These are phyloP conservation scores for Pichia sp. DNA, from an alignment of 1,139 yeast species.

Conservation along the genomic window DNA sequence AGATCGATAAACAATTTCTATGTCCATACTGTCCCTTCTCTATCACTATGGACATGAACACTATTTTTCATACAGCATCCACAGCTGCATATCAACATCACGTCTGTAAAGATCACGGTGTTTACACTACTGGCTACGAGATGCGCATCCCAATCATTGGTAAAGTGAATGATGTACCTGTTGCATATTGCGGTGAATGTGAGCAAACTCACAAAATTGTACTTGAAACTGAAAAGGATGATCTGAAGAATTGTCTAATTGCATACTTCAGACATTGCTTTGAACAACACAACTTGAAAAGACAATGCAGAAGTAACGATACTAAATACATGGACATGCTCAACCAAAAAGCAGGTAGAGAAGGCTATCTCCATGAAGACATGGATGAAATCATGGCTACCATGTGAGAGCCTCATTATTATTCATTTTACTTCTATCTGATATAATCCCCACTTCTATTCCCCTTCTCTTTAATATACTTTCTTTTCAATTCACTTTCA, in stretches of 20 bases:
- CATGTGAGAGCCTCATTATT: too few relatives aligned
- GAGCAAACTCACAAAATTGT: conserved; percentile 1
- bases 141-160: conserved; percentile 21
- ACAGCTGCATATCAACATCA: conserved; percentile 27
- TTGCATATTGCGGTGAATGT: conserved; percentile 7
- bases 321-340: too few relatives aligned
- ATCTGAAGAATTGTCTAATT: conserved; percentile 4
- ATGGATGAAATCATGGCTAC: too few relatives aligned
- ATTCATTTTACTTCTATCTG: too few relatives aligned
- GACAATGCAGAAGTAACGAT: too few relatives aligned
- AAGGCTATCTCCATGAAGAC: too few relatives aligned
- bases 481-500: too few relatives aligned
- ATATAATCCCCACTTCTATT: too few relatives aligned
- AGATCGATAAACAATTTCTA: conserved; percentile 16
- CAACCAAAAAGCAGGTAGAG: too few relatives aligned
- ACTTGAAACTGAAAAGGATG: not conserved
- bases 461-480: too few relatives aligned
- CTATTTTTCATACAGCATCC: conserved; percentile 20
- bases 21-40: conserved; percentile 25
- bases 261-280: conserved; percentile 8
- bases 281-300: too few relatives aligned
- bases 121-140: conserved; percentile 24
- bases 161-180: not conserved
- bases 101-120: conserved; percentile 26
- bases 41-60: conserved; percentile 3